A percentile compares a stretch with the other conserved stretches of the same genome.
Conservation (phyloP, 2,329 filamentous ascomycete species). For the Verticillium zaregamsianum region DNA sequence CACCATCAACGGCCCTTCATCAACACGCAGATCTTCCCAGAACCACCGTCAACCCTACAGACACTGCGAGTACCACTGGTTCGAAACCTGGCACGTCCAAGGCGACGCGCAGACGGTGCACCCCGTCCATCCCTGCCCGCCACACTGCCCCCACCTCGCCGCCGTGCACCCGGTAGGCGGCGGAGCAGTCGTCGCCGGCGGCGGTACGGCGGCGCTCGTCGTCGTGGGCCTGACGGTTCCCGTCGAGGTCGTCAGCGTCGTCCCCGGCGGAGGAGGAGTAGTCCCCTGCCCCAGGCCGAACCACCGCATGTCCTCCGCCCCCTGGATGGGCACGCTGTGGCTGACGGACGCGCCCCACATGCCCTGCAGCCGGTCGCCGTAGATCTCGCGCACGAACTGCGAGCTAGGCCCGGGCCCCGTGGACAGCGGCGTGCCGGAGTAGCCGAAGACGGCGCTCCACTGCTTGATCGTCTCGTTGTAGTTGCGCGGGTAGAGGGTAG, state of each 20-base stretch:
- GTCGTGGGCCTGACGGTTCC: conserved; percentile 7
- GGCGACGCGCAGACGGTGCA: conserved; percentile 38
- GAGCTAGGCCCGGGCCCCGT: conserved; percentile 22
- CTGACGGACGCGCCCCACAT: conserved; percentile 26
- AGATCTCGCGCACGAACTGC: conserved; percentile 25
- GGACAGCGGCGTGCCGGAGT: conserved; percentile 20
- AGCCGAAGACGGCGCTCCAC: conserved; percentile 47
- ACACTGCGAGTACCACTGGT: conserved; percentile 34
- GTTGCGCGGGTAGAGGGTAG: conserved; percentile 46
- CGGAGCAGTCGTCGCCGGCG: conserved; percentile 8
- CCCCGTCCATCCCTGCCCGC: conserved; percentile 37
- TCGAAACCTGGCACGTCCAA: conserved; percentile 29
- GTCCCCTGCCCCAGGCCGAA: conserved; percentile 14
- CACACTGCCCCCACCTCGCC: conserved; percentile 32
- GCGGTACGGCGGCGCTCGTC: conserved; percentile 3
- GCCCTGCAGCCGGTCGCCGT: conserved; percentile 25
- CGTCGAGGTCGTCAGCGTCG: neutral
- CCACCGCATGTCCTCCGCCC: conserved; percentile 20
- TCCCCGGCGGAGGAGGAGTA: neutral
- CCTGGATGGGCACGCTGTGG: conserved; percentile 25
- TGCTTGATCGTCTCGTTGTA: conserved; percentile 54
- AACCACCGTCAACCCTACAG: conserved; percentile 11
- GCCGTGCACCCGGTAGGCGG: conserved; percentile 7
- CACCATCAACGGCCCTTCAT: neutral
- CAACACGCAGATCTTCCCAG: neutral